Conservation (phyloP, 257 asterid genomes). For the Voacanga thouarsii region DNA sequence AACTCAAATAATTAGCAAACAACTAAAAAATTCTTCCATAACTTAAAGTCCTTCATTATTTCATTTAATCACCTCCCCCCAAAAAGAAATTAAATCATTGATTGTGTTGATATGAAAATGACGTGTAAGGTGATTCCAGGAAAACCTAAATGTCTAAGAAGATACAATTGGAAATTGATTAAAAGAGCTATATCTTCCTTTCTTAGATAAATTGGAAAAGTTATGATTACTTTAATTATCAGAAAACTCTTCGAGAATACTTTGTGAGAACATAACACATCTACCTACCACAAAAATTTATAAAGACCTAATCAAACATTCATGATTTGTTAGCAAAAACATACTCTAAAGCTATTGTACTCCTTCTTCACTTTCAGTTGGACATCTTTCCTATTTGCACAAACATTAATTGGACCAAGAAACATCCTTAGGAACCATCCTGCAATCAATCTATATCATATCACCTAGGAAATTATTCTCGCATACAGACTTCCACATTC, state of each 20-base stretch:
- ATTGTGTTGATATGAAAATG: not conserved
- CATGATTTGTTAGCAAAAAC: too few species aligned
- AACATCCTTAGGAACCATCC: too few species aligned
- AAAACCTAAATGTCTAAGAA: not conserved
- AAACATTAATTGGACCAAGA: too few species aligned
- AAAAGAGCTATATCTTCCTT: not conserved
- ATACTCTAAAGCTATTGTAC: too few species aligned
- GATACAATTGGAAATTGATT: not conserved
- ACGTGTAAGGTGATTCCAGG: not conserved
- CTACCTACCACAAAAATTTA: too few species aligned
- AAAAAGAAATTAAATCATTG: too few species aligned
- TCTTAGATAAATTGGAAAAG: not conserved
- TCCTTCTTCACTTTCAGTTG: too few species aligned
- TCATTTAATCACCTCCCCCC: not conserved
- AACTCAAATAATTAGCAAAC: not conserved
- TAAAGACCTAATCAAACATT: too few species aligned
- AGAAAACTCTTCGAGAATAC: too few species aligned
- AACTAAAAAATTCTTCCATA: not conserved
- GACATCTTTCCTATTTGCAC: too few species aligned
- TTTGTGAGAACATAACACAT: too few species aligned
- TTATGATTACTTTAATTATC: not conserved
- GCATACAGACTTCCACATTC: not conserved
- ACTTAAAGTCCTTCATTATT: not conserved
- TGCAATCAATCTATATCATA: too few species aligned
- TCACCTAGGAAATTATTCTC: not conserved